These are phyloP conservation scores for Fusarium sp. DNA, from an alignment of 2,329 filamentous ascomycete genomes.

Conservation along the genomic window DNA sequence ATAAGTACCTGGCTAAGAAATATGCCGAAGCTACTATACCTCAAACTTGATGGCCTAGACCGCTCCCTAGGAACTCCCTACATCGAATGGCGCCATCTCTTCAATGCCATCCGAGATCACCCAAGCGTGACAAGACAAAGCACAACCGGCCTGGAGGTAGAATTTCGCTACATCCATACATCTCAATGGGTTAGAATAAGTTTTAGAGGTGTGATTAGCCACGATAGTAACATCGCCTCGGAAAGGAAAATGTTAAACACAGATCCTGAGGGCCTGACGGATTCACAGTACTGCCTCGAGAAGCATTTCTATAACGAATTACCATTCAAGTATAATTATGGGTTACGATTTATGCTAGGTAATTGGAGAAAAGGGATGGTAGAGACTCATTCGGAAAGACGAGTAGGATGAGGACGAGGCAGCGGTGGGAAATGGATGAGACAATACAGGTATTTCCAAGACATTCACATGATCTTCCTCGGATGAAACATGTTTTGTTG, in stretches of 20 bases:
- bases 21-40: not conserved
- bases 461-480: too few relatives aligned
- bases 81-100: not conserved
- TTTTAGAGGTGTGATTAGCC: not conserved
- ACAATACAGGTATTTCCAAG: too few relatives aligned
- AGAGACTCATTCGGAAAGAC: not conserved
- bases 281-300: not conserved
- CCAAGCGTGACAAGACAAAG: not conserved
- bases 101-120: not conserved
- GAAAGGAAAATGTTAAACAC: not conserved
- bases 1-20: not conserved
- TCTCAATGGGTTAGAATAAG: not conserved
- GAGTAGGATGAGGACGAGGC: not conserved
- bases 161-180: too few relatives aligned
- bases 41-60: accelerated
- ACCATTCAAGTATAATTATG: not conserved
- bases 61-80: too few relatives aligned
- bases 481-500: too few relatives aligned
- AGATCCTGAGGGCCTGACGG: not conserved
- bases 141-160: not conserved
- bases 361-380: not conserved
- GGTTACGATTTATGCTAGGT: not conserved
- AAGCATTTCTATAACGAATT: not conserved
- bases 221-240: not conserved
- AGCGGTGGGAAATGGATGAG: too few relatives aligned